These are phyloP conservation scores for Nothophaeocryptopus gaeumannii DNA, from an alignment of 2,329 filamentous ascomycete genomes.

Conservation along the genomic window DNA sequence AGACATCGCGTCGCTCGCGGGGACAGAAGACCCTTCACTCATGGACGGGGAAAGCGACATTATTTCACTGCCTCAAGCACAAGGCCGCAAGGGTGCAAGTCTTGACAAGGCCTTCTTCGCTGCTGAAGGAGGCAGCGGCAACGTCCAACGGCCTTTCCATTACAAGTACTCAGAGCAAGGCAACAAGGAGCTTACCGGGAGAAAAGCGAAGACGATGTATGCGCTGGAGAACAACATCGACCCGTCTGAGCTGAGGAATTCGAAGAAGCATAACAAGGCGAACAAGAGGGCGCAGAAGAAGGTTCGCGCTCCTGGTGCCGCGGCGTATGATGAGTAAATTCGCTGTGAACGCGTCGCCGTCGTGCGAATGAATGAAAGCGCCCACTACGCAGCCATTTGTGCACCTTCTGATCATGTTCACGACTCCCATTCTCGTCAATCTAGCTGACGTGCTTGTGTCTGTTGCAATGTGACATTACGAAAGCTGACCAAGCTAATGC, in stretches of 20 bases:
- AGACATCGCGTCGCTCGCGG: slow-evolving; percentile 34
- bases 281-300: slow-evolving; percentile 52
- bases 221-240: slow-evolving; percentile 84
- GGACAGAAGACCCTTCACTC: slow-evolving; percentile 40
- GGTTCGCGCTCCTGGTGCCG: slow-evolving; percentile 19
- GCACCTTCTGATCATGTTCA: no score
- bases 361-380: no score
- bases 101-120: slow-evolving; percentile 91
- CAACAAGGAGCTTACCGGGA: slow-evolving; percentile 68
- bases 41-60: slow-evolving; percentile 52
- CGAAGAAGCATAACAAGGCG: slow-evolving; percentile 95
- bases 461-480: no score
- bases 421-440: no score
- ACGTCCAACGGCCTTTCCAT: slow-evolving; percentile 78
- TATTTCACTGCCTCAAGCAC: slow-evolving; percentile 38
- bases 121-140: slow-evolving; percentile 58
- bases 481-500: no score
- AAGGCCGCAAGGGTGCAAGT: slow-evolving; percentile 69
- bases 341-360: neutral
- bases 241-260: slow-evolving; percentile 66
- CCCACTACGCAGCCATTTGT: no score
- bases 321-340: slow-evolving; percentile 21
- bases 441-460: no score
- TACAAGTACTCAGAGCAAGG: slow-evolving; percentile 87
- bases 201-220: slow-evolving; percentile 77